Conservation (phyloP, 2,329 filamentous ascomycete species). For the Madurella fahalii region DNA sequence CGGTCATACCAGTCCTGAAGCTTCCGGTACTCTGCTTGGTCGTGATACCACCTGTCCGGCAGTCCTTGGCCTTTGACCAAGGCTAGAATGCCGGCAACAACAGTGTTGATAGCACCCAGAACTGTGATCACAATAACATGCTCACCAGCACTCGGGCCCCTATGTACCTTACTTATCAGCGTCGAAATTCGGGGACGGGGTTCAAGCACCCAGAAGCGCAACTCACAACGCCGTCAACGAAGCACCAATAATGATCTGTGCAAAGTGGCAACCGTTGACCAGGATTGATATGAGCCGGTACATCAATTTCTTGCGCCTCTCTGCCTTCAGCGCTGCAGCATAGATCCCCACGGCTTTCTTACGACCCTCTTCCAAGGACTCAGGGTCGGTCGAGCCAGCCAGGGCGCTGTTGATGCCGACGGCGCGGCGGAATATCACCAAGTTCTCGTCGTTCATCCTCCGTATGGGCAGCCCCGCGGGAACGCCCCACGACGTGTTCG, state of each 20-base stretch:
- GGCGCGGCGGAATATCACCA: conserved; percentile 41
- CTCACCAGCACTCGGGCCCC: conserved; percentile 42
- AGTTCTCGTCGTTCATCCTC: conserved; percentile 35
- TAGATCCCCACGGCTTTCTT: conserved; percentile 40
- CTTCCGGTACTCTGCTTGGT: conserved; percentile 43
- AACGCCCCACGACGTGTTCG: conserved; percentile 33
- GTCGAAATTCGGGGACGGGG: background rate
- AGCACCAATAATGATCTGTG: conserved; percentile 46
- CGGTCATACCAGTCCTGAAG: conserved; percentile 42
- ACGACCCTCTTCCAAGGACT: conserved; percentile 34
- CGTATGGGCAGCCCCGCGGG: conserved; percentile 36
- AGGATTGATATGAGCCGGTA: conserved; percentile 34
- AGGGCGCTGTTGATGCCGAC: conserved; percentile 39
- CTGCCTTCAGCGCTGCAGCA: conserved; percentile 33
- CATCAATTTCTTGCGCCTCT: conserved; percentile 31
- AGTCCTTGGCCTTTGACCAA: conserved; percentile 50
- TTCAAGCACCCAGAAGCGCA: background rate
- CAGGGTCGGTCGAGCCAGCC: conserved; percentile 20
- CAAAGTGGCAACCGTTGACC: conserved; percentile 41
- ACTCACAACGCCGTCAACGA: conserved; percentile 40
- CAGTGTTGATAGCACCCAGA: conserved; percentile 59
- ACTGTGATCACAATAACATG: conserved; percentile 51
- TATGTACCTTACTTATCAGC: background rate
- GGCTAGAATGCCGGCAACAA: conserved; percentile 59
- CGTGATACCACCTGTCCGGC: conserved; percentile 43